A percentile compares a stretch with the other conserved stretches of the same genome.
Evolutionary conservation across 2,329 filamentous ascomycete species (phyloP).

Genomic region (Xylaria polymorpha): DNA sequence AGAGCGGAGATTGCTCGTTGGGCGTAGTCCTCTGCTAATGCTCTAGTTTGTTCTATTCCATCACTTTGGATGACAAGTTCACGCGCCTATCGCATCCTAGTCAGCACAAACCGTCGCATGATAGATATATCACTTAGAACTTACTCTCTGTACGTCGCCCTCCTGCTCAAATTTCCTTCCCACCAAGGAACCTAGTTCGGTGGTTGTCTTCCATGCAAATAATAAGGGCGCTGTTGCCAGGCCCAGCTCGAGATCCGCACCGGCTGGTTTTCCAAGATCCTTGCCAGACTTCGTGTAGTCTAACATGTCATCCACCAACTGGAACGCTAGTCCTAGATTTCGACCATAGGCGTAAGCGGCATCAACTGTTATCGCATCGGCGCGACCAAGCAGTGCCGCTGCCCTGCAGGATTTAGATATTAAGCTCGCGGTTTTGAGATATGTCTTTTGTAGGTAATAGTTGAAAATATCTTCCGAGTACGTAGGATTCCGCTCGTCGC

Average conservation of each 20-base stretch:
- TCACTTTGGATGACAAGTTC: conserved; percentile 84
- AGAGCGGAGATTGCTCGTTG: conserved; percentile 90
- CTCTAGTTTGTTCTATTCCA: conserved; percentile 91
- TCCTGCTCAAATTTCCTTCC: conserved; percentile 87
- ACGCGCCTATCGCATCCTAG: conserved; percentile 72
- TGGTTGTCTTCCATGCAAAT: conserved; percentile 93
- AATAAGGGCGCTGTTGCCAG: conserved; percentile 92
- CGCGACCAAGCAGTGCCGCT: conserved; percentile 84
- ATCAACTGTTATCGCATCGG: conserved; percentile 82
- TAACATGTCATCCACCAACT: conserved; percentile 97
- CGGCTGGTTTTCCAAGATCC: conserved; percentile 93
- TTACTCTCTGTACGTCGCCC: conserved; percentile 86
- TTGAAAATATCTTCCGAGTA: conserved; percentile 90
- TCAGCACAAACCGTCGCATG: conserved; percentile 21
- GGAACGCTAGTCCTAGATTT: conserved; percentile 94
- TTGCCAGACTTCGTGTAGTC: conserved; percentile 90
- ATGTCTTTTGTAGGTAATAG: conserved; percentile 98
- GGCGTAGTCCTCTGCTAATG: conserved; percentile 89
- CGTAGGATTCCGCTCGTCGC: conserved; percentile 83
- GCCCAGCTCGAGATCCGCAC: conserved; percentile 91
- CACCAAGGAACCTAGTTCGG: conserved; percentile 86
- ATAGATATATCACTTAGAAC: conserved; percentile 45
- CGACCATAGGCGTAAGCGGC: conserved; percentile 92
- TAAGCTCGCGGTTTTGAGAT: conserved; percentile 93
- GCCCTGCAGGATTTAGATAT: conserved; percentile 97